These are phyloP conservation scores for Simplicillium aogashimaense DNA, from an alignment of 2,329 filamentous ascomycete genomes.

Conservation along the genomic window DNA sequence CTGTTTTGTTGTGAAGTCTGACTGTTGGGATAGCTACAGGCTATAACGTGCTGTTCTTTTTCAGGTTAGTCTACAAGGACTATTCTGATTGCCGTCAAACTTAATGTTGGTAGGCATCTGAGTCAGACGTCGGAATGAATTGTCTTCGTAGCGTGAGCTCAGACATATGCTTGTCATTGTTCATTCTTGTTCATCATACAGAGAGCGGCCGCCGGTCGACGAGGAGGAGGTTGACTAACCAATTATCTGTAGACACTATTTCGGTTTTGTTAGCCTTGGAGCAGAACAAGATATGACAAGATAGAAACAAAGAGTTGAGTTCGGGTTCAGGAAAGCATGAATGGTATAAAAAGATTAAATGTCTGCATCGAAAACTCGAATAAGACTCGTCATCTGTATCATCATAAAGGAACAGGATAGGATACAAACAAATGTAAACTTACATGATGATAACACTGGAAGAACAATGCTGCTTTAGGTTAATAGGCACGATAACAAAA, in stretches of 20 bases:
- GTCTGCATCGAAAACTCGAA: constrained; percentile 63
- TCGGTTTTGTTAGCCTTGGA: constrained; percentile 4
- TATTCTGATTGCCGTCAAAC: background rate
- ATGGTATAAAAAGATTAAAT: constrained; percentile 57
- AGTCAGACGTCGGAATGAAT: constrained; percentile 18
- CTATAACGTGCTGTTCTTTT: background rate
- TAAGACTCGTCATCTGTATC: constrained; percentile 70
- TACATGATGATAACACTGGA: background rate
- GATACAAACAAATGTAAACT: background rate
- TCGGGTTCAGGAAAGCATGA: constrained; percentile 52
- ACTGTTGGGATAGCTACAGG: background rate
- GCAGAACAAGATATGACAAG: constrained; percentile 10
- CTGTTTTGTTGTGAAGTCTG: background rate
- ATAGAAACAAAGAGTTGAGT: constrained; percentile 3
- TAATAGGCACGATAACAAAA: background rate
- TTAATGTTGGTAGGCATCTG: background rate
- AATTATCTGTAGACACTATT: constrained; percentile 10
- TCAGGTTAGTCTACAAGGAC: background rate
- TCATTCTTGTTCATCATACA: constrained; percentile 74
- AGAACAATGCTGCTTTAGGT: background rate
- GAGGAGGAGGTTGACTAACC: constrained; percentile 6
- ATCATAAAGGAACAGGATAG: constrained; percentile 23
- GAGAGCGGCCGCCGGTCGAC: constrained; percentile 4
- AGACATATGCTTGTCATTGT: constrained; percentile 97
- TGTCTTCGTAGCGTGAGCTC: constrained; percentile 50